phyloP scores from a whole-genome alignment of 495 filamentous ascomycete genomes.

The Aspergillus kassunensis region DNA sequence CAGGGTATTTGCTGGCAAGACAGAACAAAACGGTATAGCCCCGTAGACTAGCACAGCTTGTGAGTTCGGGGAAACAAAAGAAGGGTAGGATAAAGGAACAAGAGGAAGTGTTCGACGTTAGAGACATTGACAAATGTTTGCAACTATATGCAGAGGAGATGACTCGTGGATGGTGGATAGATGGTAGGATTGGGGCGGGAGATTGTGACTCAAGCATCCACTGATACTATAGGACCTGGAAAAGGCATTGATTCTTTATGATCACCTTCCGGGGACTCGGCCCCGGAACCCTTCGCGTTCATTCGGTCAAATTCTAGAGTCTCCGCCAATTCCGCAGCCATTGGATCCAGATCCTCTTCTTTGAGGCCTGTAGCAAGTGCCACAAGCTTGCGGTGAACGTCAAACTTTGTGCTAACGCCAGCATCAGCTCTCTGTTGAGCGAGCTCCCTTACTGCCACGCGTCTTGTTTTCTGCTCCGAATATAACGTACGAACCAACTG shows the following conservation, averaged over 20 bases:
- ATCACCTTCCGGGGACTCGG: conserved; percentile 28
- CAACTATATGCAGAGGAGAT: no score
- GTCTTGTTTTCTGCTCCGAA: conserved; percentile 38
- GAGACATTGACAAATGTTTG: no score
- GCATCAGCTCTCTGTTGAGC: conserved; percentile 45
- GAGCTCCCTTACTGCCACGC: conserved; percentile 40
- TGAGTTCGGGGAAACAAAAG: conserved; percentile 10
- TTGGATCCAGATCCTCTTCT: conserved; percentile 47
- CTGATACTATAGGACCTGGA: conserved; percentile 28
- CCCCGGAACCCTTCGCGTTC: conserved; percentile 33
- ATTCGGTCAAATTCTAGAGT: conserved; percentile 45
- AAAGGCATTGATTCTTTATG: conserved; percentile 24
- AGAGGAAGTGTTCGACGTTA: neutral
- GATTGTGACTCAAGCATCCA: conserved; percentile 29
- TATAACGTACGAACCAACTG: conserved; percentile 35
- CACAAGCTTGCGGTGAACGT: conserved; percentile 51
- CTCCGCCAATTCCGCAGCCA: conserved; percentile 45
- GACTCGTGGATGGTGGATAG: no score
- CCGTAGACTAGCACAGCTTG: neutral
- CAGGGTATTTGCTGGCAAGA: conserved; percentile 7
- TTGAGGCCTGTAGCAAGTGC: conserved; percentile 46
- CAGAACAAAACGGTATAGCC: conserved; percentile 1
- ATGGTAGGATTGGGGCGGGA: no score
- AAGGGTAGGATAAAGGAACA: conserved; percentile 1
- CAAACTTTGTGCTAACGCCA: conserved; percentile 49